These are phyloP conservation scores for Moesziomyces globuligerus DNA, from an alignment of 1,284 basidiomycete species.

Conservation along the genomic window DNA sequence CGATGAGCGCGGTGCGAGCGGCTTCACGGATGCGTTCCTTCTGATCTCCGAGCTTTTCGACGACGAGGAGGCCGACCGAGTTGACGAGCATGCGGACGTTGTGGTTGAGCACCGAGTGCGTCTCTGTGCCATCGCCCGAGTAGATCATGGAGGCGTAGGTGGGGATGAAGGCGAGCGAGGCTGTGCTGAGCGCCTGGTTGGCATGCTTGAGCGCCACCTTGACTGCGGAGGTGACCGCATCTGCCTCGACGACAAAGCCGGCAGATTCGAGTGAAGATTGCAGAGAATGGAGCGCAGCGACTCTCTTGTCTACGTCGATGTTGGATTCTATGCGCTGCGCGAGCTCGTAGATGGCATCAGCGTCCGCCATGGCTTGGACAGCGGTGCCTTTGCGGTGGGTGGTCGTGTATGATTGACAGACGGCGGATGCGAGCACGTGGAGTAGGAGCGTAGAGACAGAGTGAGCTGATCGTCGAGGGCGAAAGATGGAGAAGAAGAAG, in stretches of 20 bases:
- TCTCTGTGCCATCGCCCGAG: conserved; percentile 22
- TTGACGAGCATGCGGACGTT: conserved; percentile 68
- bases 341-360: conserved; percentile 45
- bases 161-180: conserved; percentile 62
- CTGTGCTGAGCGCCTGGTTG: conserved; percentile 76
- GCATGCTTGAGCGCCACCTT: conserved; percentile 80
- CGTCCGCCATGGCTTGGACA: conserved; percentile 27
- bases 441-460: not conserved
- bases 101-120: conserved; percentile 35
- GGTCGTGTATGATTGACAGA: not conserved
- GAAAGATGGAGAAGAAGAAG: not conserved
- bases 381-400: no score
- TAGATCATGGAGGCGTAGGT: conserved; percentile 53
- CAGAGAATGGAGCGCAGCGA: conserved; percentile 32
- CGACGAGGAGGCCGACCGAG: conserved; percentile 77
- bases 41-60: conserved; percentile 83
- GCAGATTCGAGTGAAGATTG: conserved; percentile 37
- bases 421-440: conserved; percentile 1
- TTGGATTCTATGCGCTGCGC: conserved; percentile 41
- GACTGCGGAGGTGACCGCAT: conserved; percentile 68
- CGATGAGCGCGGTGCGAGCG: conserved; percentile 78
- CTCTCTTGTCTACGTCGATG: conserved; percentile 44
- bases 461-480: not conserved
- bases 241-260: conserved; percentile 48
- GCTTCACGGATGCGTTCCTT: conserved; percentile 78